A percentile compares a stretch with the other conserved stretches of the same genome.
Conservation (phyloP, 305 asterid genomes). For the Coffea humblotiana region DNA sequence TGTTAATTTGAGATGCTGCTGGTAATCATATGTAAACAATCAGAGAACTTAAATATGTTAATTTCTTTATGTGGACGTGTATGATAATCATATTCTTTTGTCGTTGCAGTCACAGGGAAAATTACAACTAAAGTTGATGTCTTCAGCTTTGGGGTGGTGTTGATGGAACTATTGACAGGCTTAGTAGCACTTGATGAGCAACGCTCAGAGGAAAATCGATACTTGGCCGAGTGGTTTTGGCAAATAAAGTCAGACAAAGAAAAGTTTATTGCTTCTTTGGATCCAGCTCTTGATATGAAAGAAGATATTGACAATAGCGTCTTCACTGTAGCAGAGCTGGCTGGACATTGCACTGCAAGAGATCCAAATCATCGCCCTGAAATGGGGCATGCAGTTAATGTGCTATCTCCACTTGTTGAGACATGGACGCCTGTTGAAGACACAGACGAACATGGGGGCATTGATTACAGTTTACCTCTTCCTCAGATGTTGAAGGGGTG, state of each 20-base stretch:
- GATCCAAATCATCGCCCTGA: constrained; percentile 87
- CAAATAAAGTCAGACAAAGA: constrained; percentile 46
- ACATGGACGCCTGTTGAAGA: constrained; percentile 69
- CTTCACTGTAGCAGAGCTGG: constrained; percentile 49
- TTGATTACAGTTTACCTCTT: constrained; percentile 51
- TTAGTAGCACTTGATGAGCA: constrained; percentile 69
- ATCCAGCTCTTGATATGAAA: constrained; percentile 52
- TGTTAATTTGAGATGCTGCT: background rate
- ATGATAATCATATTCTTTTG: background rate
- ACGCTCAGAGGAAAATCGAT: constrained; percentile 66
- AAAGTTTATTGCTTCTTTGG: constrained; percentile 50
- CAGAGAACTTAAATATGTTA: background rate
- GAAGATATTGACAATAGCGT: constrained; percentile 50
- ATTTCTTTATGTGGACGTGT: background rate
- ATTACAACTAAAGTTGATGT: constrained; percentile 81
- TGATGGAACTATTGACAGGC: constrained; percentile 83
- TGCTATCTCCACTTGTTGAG: constrained; percentile 52
- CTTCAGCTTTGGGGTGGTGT: constrained; percentile 86
- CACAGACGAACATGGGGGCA: constrained; percentile 34
- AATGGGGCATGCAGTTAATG: constrained; percentile 73
- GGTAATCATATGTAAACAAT: background rate
- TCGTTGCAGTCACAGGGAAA: constrained; percentile 65
- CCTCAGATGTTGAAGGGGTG: constrained; percentile 69
- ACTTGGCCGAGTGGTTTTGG: constrained; percentile 86
- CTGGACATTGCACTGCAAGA: constrained; percentile 83